Percentiles rank a stretch among this genome's conserved stretches.
phyloP scores from a whole-genome alignment of 148 eudicot genomes.

The Agrostemma githago region DNA sequence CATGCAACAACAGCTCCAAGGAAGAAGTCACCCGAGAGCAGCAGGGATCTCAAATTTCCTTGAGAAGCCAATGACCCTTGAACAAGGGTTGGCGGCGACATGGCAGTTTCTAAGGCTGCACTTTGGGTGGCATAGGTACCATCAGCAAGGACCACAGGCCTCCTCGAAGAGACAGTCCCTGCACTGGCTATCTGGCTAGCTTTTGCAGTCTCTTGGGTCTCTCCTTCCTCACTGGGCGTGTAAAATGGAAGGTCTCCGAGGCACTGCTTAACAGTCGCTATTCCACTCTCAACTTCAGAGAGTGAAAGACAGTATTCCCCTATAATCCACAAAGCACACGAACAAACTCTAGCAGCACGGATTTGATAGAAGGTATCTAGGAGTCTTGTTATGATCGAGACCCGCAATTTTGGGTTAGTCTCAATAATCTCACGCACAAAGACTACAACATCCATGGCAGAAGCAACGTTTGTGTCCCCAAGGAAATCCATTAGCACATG shows the following conservation, averaged over 20 bases:
- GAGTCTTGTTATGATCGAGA: slow-evolving; percentile 79
- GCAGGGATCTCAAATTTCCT: slow-evolving; percentile 79
- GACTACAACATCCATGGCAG: slow-evolving; percentile 86
- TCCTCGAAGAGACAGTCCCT: slow-evolving; percentile 68
- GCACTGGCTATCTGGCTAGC: slow-evolving; percentile 53
- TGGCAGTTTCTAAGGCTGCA: slow-evolving; percentile 85
- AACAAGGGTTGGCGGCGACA: slow-evolving; percentile 67
- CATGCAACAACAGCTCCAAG: slow-evolving; percentile 91
- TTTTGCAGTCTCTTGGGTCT: slow-evolving; percentile 58
- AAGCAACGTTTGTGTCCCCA: slow-evolving; percentile 88
- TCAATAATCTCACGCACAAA: slow-evolving; percentile 89
- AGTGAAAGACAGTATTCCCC: slow-evolving; percentile 89
- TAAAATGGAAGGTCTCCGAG: slow-evolving; percentile 91
- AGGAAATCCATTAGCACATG: slow-evolving; percentile 96
- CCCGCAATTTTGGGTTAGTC: slow-evolving; percentile 83
- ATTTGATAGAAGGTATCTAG: slow-evolving; percentile 93
- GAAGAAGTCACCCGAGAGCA: slow-evolving; percentile 85
- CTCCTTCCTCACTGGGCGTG: slow-evolving; percentile 71
- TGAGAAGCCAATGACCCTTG: slow-evolving; percentile 68
- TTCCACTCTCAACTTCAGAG: slow-evolving; percentile 87
- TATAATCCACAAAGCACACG: slow-evolving; percentile 92
- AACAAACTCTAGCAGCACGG: slow-evolving; percentile 84
- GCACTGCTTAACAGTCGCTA: slow-evolving; percentile 79
- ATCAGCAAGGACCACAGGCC: slow-evolving; percentile 92
- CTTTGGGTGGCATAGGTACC: slow-evolving; percentile 98